Evolutionary conservation across 208 protist species (phyloP), one percentile per base, ranked within the genome.

Genomic region (Acanthamoeba triangularis): DNA sequence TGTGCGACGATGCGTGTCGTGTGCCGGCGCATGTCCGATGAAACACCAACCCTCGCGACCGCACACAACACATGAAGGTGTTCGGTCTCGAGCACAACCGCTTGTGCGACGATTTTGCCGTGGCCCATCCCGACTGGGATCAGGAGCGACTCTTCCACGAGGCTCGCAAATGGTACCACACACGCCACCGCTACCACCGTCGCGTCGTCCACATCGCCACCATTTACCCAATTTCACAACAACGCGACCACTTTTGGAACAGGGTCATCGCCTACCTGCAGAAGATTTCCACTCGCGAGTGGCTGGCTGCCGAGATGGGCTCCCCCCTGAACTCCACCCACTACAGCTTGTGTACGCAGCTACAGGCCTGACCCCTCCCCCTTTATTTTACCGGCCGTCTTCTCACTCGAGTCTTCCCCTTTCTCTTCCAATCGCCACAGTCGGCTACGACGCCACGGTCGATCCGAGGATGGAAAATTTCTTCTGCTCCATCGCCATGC

Each of bases 261-360:
- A 91, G 84, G 78, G 14, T 93, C 13, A 93, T 93, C 47, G 87
- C 87, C 2, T 93, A 25, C n/a, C 59, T 93, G 61, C 87, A 93
- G 65, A 93, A 93, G 65, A 93, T 93, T 41, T 56, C 87, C 6
- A 93, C 87, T 7, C 3, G 87, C 14, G 87, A 93, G 59, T 93
- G 65, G 61, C 37, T 76, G 18, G 87, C 87, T 1, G 87, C 87
- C 6, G 65, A 69, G 23, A 78, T 93, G 65, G 87, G 87, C 37
- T 41, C 52, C 0, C 87, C 87, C 6, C 65, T 93, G 5, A 37
- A 74, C 65, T 76, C 87, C 14, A 63, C 78, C 78, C 11, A 30
- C n/a, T 87, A 87, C 78, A 10, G 49, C 30, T 13, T 28, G 3
- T 18, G 35, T 84, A 52, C n/a, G n/a, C n/a, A n/a, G n/a, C n/a